Percentiles rank a stretch among this genome's conserved stretches.
These are phyloP conservation scores for Xylaria hypoxylon DNA, from an alignment of 2,329 filamentous ascomycete genomes.

Conservation along the genomic window DNA sequence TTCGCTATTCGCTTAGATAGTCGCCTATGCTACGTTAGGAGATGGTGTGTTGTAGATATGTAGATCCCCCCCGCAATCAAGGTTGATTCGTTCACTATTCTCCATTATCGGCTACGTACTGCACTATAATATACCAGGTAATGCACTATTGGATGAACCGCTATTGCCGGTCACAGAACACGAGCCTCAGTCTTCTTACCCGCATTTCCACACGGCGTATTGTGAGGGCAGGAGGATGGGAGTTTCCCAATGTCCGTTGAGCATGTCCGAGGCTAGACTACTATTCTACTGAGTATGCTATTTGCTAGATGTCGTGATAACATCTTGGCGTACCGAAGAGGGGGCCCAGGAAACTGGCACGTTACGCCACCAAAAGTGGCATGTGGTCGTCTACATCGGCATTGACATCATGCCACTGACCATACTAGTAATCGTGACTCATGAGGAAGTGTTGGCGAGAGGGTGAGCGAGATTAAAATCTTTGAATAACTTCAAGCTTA, in stretches of 20 bases:
- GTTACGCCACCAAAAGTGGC: conserved; percentile 23
- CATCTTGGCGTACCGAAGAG: conserved; percentile 20
- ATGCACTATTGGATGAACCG: conserved; percentile 8
- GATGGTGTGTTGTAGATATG: conserved; percentile 5
- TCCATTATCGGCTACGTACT: conserved; percentile 3
- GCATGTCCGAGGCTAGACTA: not conserved
- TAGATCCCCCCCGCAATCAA: not conserved
- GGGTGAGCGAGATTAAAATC: not conserved
- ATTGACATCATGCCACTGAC: conserved; percentile 11
- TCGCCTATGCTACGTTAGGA: not conserved
- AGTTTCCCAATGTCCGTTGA: not conserved
- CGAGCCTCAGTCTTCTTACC: not conserved
- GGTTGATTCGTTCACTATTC: not conserved
- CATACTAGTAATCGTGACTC: not conserved
- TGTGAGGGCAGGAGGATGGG: not conserved
- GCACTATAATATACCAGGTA: not conserved
- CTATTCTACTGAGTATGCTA: not conserved
- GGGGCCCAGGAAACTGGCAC: conserved; percentile 4
- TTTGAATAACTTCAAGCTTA: not conserved
- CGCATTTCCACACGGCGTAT: not conserved
- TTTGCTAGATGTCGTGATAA: conserved; percentile 16
- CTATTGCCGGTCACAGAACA: conserved; percentile 10
- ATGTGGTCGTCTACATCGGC: conserved; percentile 2
- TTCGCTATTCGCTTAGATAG: not conserved
- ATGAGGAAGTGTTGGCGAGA: not conserved